Percentiles rank a stretch among this genome's conserved stretches.
These are phyloP conservation scores for Iris pallida DNA, from an alignment of 116 monocot species.

Conservation along the genomic window DNA sequence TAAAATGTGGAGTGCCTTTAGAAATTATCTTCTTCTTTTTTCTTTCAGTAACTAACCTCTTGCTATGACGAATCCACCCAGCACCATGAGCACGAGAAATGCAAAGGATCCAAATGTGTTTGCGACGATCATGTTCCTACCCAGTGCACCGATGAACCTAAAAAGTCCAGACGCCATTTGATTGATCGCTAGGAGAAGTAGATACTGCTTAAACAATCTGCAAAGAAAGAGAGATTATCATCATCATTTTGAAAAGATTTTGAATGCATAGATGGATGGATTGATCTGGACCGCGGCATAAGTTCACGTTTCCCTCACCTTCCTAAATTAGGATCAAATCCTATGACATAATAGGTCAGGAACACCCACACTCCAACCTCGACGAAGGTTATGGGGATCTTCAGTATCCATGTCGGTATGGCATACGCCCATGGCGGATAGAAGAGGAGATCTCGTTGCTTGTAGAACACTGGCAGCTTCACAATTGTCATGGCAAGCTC, in stretches of 20 bases:
- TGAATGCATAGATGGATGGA: not conserved
- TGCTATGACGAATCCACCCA: slow-evolving; percentile 24
- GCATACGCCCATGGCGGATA: slow-evolving; percentile 49
- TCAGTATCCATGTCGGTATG: slow-evolving; percentile 42
- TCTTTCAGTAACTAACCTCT: slow-evolving; percentile 3
- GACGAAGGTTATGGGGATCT: slow-evolving; percentile 37
- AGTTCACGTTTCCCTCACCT: slow-evolving; percentile 9
- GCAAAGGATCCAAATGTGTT: slow-evolving; percentile 25
- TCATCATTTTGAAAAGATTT: not conserved
- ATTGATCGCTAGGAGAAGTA: slow-evolving; percentile 14
- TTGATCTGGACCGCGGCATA: not conserved
- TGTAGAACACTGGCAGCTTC: slow-evolving; percentile 53
- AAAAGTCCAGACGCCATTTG: slow-evolving; percentile 28
- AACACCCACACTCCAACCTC: slow-evolving; percentile 38
- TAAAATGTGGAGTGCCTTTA: no score
- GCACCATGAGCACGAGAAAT: slow-evolving; percentile 14
- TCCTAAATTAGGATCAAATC: slow-evolving; percentile 38
- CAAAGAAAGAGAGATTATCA: not conserved
- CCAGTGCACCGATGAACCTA: slow-evolving; percentile 21
- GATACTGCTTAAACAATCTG: slow-evolving; percentile 20
- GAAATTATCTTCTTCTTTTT: no score
- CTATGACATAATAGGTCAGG: slow-evolving; percentile 49
- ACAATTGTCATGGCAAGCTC: slow-evolving; percentile 39
- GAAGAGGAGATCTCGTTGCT: slow-evolving; percentile 52
- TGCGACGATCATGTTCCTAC: slow-evolving; percentile 26